Base-by-base conservation (phyloP, 805 yeast species). In the Wickerhamiella occidentalis region DNA sequence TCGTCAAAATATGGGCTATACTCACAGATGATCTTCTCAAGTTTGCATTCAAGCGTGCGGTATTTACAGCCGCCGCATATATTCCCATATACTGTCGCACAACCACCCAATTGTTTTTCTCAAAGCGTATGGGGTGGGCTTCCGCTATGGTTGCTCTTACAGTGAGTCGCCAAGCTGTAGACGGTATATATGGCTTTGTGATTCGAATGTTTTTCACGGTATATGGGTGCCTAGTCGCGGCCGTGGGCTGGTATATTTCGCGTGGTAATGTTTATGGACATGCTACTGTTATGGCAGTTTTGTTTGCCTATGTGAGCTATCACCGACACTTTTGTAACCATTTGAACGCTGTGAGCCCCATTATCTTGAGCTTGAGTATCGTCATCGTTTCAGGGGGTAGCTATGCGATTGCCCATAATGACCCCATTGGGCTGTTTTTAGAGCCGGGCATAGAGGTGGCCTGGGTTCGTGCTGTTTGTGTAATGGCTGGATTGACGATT, bases 201-300 rank as follows among this genome's bases (percentile, higher is more conserved):
- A 50, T 57, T 12, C 58, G 63, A 19, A 40, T 63, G 9, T 42
- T 58, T 8, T 62, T 55, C 48, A 62, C 65, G 2, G 57, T 64
- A 23, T 47, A 57, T 29, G 67, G 66, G 1, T 56, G 64, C 25
- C 43, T 61, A 8, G 45, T 62, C 2, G 68, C 63, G 1, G 53
- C 63, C 58, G 61, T 59, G 3, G 60, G 54, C 3, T 65, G 68
- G 68, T 65, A 65, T 48, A 64, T 65, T 15, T 66, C 68, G 3
- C 41, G 51, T 3, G 68, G 68, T 1, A 64, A 63, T 35, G 58
- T 58, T 0, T 63, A 54, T 28, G 68, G 69, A 0, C 60, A 57
- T 46, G 67, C 64, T 3, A 59, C 58, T 1, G 61, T 62, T 6
- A 55, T 56, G 25, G 62, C 59, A 0, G 58, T 59, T 9, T 45